These are phyloP conservation scores for Schizosaccharomyces lindneri DNA, from an alignment of 805 yeast species.

Conservation along the genomic window DNA sequence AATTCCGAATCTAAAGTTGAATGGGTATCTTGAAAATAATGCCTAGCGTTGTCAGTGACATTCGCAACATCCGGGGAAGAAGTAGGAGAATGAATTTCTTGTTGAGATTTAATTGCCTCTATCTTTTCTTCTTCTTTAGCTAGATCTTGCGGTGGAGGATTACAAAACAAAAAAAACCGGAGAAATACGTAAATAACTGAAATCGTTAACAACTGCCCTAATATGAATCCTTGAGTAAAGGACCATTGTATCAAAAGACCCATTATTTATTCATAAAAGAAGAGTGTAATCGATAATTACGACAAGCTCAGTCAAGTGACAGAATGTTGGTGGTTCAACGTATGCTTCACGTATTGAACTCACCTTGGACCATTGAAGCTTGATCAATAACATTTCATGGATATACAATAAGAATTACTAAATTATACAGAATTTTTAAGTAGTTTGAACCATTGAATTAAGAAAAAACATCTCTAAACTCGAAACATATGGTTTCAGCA, in stretches of 20 bases:
- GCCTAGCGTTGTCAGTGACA: neutral
- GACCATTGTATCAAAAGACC: constrained; percentile 2
- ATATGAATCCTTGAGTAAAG: constrained; percentile 10
- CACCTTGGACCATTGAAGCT: no score
- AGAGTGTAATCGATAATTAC: no score
- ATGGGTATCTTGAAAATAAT: constrained; percentile 4
- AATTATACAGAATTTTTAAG: no score
- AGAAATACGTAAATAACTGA: constrained; percentile 16
- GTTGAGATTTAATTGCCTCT: neutral
- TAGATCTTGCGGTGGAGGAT: constrained; percentile 4
- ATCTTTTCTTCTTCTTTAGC: neutral
- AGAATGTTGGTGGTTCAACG: no score
- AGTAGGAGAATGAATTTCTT: neutral
- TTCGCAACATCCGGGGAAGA: neutral
- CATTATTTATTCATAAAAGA: neutral
- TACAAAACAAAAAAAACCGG: constrained; percentile 20
- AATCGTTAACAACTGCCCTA: constrained; percentile 19
- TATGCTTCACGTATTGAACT: no score
- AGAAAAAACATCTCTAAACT: no score
- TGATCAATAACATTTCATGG: no score
- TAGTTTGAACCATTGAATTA: no score
- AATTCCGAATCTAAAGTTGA: constrained; percentile 23
- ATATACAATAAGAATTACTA: no score
- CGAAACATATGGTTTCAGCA: no score
- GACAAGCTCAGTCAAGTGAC: no score